These are phyloP conservation scores for Syzygium jambos DNA, from an alignment of 345 rosid genomes.

Conservation along the genomic window DNA sequence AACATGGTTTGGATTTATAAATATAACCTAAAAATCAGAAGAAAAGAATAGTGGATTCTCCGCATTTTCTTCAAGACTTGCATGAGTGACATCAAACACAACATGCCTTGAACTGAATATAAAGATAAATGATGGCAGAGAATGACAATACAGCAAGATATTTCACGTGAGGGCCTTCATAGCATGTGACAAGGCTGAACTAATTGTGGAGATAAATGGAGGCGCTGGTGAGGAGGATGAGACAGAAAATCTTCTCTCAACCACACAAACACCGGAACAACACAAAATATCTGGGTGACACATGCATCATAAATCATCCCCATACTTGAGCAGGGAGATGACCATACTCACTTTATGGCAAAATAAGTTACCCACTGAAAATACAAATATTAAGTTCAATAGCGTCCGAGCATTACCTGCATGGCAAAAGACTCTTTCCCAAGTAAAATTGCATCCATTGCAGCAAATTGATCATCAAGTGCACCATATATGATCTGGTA, in stretches of 20 bases:
- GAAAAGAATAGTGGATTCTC: background rate
- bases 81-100: background rate
- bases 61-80: background rate
- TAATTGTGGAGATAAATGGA: background rate
- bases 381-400: background rate
- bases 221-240: background rate
- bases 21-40: background rate
- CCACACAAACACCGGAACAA: background rate
- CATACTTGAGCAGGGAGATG: background rate
- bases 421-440: slow-evolving; percentile 70
- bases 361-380: background rate
- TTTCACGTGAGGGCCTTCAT: background rate
- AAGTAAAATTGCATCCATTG: slow-evolving; percentile 72
- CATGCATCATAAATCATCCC: background rate
- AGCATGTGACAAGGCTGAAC: background rate
- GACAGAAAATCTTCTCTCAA: background rate
- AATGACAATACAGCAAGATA: background rate
- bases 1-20: background rate
- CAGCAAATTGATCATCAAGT: slow-evolving; percentile 80
- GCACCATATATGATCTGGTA: slow-evolving; percentile 63
- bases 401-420: slow-evolving; percentile 34
- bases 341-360: background rate
- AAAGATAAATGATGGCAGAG: background rate
- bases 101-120: background rate
- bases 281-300: background rate